Percentiles rank a stretch among this genome's conserved stretches.
Evolutionary conservation across 371 early-diverging fungal genomes (phyloP).

Genomic region (Chytridium lagenaria): DNA sequence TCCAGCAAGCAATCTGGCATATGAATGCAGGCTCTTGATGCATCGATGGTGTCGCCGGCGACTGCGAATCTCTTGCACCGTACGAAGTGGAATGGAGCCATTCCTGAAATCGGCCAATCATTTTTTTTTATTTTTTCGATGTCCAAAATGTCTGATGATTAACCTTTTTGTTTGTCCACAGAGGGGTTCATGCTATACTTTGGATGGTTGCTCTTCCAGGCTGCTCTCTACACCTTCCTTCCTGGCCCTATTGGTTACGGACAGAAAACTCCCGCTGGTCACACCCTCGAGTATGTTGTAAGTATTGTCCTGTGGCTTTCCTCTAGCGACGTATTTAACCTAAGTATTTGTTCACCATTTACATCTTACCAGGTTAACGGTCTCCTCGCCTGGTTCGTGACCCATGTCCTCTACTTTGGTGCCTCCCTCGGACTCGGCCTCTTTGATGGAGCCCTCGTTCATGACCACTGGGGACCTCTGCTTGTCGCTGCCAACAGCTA

Average conservation of each 20-base stretch:
- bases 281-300: conserved; percentile 67
- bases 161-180: not conserved
- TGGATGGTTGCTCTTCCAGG: conserved; percentile 77
- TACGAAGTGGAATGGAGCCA: not conserved
- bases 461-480: conserved; percentile 78
- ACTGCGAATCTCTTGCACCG: too few species aligned
- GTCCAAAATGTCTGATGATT: conserved; percentile 1
- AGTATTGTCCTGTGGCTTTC: conserved; percentile 5
- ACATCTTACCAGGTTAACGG: conserved; percentile 74
- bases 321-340: too few species aligned
- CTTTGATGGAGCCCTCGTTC: conserved; percentile 68
- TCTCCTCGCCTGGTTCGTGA: conserved; percentile 72
- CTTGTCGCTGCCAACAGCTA: conserved; percentile 75
- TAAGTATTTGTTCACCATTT: too few species aligned
- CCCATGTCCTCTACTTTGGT: conserved; percentile 70
- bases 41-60: not conserved
- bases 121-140: not conserved
- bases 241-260: conserved; percentile 76
- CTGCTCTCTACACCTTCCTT: conserved; percentile 64
- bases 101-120: conserved; percentile 3
- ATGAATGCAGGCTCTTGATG: too few species aligned
- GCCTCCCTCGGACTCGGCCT: conserved; percentile 63
- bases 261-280: conserved; percentile 84
- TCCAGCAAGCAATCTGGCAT: too few species aligned
- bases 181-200: conserved; percentile 62